Percentiles rank a stretch among this genome's conserved stretches.
Conservation (phyloP, 352 stramenopile genomes). For the Pythium dissotocum region DNA sequence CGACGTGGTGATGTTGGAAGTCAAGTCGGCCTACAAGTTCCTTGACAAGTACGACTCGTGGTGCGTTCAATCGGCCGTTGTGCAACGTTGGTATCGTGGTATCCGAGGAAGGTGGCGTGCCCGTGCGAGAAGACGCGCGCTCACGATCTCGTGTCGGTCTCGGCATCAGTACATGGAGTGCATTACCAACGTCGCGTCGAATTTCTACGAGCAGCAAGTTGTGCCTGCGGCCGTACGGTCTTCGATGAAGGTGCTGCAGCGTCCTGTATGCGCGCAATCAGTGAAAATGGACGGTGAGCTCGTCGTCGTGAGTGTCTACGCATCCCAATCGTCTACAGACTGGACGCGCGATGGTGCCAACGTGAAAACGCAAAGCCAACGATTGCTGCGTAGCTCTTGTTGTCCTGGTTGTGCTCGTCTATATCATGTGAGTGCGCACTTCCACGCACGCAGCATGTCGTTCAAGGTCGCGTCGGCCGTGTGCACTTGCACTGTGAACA, state of each 20-base stretch:
- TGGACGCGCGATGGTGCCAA: background rate
- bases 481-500: constrained; percentile 50
- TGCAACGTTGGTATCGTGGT: constrained; percentile 70
- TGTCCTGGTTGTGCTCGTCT: constrained; percentile 52
- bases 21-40: constrained; percentile 54
- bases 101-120: constrained; percentile 38
- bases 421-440: constrained; percentile 44
- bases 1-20: constrained; percentile 72
- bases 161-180: constrained; percentile 33
- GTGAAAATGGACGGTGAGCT: constrained; percentile 61
- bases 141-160: constrained; percentile 36
- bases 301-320: constrained; percentile 63
- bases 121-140: constrained; percentile 28
- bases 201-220: constrained; percentile 40
- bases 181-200: constrained; percentile 30
- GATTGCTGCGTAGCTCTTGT: constrained; percentile 27
- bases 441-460: constrained; percentile 19
- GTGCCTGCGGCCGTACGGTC: constrained; percentile 32
- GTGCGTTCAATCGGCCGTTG: constrained; percentile 40
- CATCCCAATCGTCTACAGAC: constrained; percentile 28
- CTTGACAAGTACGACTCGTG: constrained; percentile 68
- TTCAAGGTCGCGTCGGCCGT: constrained; percentile 41
- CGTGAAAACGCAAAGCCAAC: background rate
- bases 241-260: constrained; percentile 35
- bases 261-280: constrained; percentile 41